phyloP scores from a whole-genome alignment of 2,329 filamentous ascomycete species.

The Leptographium galeiforme region DNA sequence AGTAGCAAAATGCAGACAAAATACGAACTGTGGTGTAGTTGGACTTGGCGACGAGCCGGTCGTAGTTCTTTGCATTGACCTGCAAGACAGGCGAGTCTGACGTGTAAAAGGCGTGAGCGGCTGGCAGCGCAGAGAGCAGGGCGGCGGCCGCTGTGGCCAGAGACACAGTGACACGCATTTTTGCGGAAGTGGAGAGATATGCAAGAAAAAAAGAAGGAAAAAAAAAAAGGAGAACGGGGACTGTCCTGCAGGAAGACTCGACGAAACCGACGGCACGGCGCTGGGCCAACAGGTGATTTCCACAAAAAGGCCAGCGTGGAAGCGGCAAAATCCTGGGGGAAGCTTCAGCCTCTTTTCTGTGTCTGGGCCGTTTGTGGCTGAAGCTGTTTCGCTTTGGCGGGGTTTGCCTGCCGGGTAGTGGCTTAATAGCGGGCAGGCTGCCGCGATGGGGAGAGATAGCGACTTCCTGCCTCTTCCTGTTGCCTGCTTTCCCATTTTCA shows the following conservation, averaged over 20 bases:
- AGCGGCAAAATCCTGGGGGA: not conserved
- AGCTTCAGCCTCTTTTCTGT: not conserved
- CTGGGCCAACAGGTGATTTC: too few species aligned
- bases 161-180: too few species aligned
- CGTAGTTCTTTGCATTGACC: slow-evolving; percentile 65
- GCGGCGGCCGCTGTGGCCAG: slow-evolving; percentile 18
- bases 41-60: slow-evolving; percentile 70
- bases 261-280: too few species aligned
- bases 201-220: too few species aligned
- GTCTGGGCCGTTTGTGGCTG: not conserved
- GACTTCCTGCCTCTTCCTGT: not conserved
- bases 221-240: too few species aligned
- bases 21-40: slow-evolving; percentile 75
- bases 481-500: too few species aligned
- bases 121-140: slow-evolving; percentile 51
- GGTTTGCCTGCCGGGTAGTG: not conserved
- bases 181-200: too few species aligned
- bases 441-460: not conserved
- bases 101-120: slow-evolving; percentile 61
- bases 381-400: not conserved
- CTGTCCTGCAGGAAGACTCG: too few species aligned
- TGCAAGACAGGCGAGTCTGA: slow-evolving; percentile 82
- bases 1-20: not conserved
- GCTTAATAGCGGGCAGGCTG: not conserved
- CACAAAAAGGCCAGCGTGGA: not conserved